These are phyloP conservation scores for Phytopythium vexans DNA, from an alignment of 352 stramenopile species.

Conservation along the genomic window DNA sequence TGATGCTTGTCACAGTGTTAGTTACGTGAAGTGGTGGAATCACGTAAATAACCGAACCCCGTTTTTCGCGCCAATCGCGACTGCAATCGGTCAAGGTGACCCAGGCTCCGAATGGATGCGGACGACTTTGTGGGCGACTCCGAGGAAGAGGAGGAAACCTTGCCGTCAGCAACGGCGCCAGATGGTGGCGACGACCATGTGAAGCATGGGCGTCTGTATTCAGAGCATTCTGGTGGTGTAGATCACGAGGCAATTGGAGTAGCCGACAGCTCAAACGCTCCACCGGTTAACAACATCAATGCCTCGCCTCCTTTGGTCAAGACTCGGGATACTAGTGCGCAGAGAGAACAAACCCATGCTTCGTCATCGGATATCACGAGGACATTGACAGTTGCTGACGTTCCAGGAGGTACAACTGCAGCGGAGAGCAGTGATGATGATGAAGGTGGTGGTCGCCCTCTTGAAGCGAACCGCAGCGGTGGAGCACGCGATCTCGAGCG, in stretches of 20 bases:
- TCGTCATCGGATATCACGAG: neutral
- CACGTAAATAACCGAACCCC: neutral
- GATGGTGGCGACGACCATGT: constrained; percentile 2
- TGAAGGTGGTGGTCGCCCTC: neutral
- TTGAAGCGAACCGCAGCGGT: neutral
- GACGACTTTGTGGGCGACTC: constrained; percentile 57
- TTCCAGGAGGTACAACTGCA: neutral
- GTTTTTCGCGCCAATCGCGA: neutral
- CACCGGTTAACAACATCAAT: neutral
- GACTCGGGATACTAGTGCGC: no score
- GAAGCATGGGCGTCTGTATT: neutral
- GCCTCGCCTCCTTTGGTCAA: no score
- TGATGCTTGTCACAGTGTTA: no score
- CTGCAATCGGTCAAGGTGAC: neutral
- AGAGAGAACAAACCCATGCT: no score
- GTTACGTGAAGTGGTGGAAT: neutral
- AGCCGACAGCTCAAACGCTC: constrained; percentile 1
- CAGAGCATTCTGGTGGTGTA: neutral
- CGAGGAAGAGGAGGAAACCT: constrained; percentile 30
- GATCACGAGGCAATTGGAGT: constrained; percentile 1
- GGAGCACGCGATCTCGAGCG: neutral
- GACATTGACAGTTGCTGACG: neutral
- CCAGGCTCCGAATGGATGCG: constrained; percentile 27
- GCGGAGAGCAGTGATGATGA: neutral
- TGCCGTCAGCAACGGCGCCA: constrained; percentile 1